These are phyloP conservation scores for Ascochyta rabiei DNA, from an alignment of 2,329 filamentous ascomycete species.

Conservation along the genomic window DNA sequence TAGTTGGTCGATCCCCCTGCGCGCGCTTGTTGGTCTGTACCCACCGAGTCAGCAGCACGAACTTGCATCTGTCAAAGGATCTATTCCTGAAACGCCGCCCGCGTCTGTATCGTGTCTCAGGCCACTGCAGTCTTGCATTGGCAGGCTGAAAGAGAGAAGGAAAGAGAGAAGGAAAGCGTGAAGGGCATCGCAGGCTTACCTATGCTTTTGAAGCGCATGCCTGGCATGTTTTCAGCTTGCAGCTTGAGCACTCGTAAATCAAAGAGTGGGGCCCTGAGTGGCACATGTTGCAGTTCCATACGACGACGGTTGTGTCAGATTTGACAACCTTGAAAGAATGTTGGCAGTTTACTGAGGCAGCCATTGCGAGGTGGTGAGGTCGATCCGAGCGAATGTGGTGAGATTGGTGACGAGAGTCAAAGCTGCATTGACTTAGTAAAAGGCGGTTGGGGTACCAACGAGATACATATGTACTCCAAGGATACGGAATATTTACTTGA, in stretches of 20 bases:
- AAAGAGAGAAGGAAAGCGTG: neutral
- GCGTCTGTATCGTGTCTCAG: slow-evolving; percentile 7
- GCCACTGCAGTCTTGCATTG: slow-evolving; percentile 13
- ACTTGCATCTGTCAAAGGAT: slow-evolving; percentile 22
- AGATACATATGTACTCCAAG: slow-evolving; percentile 34
- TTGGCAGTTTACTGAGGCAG: slow-evolving; percentile 55
- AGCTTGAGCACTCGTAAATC: slow-evolving; percentile 58
- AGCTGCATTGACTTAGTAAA: slow-evolving; percentile 32
- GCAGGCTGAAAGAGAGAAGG: neutral
- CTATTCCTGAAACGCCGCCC: slow-evolving; percentile 16
- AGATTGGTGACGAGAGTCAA: slow-evolving; percentile 2
- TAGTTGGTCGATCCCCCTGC: slow-evolving; percentile 36
- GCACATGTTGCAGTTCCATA: slow-evolving; percentile 60
- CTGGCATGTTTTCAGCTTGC: slow-evolving; percentile 58
- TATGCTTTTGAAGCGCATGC: slow-evolving; percentile 55
- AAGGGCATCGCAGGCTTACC: slow-evolving; percentile 21
- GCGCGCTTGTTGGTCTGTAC: slow-evolving; percentile 27
- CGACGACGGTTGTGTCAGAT: slow-evolving; percentile 57
- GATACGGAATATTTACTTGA: slow-evolving; percentile 29
- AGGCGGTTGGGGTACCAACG: slow-evolving; percentile 20
- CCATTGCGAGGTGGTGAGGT: slow-evolving; percentile 46
- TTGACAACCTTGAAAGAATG: slow-evolving; percentile 59
- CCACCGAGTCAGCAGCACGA: slow-evolving; percentile 33
- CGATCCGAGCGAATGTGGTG: slow-evolving; percentile 9
- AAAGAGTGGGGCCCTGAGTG: slow-evolving; percentile 58